Evolutionary conservation across 768 basidiomycete genomes (phyloP), one percentile per base, ranked within the genome.

Genomic region (Pleurotus pulmonarius): DNA sequence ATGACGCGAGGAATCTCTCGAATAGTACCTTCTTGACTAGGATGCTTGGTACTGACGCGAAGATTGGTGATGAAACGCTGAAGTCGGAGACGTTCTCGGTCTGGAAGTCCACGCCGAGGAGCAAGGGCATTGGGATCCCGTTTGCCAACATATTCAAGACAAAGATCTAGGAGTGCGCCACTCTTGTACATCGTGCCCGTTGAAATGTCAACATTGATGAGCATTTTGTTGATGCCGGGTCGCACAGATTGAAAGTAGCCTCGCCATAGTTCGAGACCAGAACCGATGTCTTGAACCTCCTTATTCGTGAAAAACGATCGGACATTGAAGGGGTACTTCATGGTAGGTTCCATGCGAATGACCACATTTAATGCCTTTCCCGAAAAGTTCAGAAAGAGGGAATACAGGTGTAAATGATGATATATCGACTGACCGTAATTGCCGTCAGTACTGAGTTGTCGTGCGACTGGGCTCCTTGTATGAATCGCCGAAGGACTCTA

Each of bases 181-280:
- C 77, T 64, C 62, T 83, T 83, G 66, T 85, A 88, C 88, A 89
- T 89, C 0, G 82, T 77, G 0, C 83, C 87, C 0, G 87, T 88
- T 2, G 81, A 83, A 54, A 88, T 90, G 58, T 89, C 87, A 61
- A 89, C 76, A 52, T 90, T 89, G 65, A 89, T 79, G 13, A 72
- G 67, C 72, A 89, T 80, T 4, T 70, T 72, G 3, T 80, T 81
- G 34, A 80, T 76, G 0, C 79, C 85, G 13, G 87, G 87, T 13
- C 87, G 76, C 7, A 88, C 79, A 0, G 83, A 85, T 63, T 88
- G 87, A 67, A 88, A 89, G 57, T 88, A 89, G 0, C 87, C 87
- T 2, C 87, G 77, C 87, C 87, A 88, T 2, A 89, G 70, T 11
- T 80, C 73, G 4, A 89, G 73, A 1, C 87, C 87, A 16, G 51